Evolutionary conservation across 352 stramenopile genomes (phyloP), one percentile per base, ranked within the genome.

Genomic region (Globisporangium carolinianum): DNA sequence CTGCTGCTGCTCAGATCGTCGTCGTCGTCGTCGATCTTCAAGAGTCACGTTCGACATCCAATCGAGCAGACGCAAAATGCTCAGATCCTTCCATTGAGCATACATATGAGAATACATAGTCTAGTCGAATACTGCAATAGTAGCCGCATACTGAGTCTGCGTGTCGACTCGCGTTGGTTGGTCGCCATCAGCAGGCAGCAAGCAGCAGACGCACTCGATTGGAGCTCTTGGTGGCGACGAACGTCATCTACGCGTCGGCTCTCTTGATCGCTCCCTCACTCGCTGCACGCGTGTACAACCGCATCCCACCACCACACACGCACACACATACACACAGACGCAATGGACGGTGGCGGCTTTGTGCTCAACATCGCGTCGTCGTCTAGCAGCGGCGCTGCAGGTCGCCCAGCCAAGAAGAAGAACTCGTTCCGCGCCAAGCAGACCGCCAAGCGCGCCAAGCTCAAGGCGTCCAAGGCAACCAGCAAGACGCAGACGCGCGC

Each of bases 331-430:
- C 42, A 35, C 42, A 18, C 24, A n/a, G 10, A 41, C 12, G 43
- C 39, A 7, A 85, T 85, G 76, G 78, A 83, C 51, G 71, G 63
- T 65, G 65, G 60, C 46, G 72, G 70, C 62, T 92, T 92, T 67
- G 82, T 80, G 69, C 76, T 94, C 54, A 91, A 94, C 61, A 91
- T 94, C 59, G 72, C 79, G 57, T 68, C 80, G 35, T 85, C 77
- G 39, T 59, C 58, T 35, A 18, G 47, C 12, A 63, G 47, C 17
- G 50, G 8, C 38, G 55, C 41, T 55, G 59, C 57, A 17, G 65
- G 62, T 17, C 70, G 70, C 53, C 69, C 66, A 17, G 53, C 49
- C 41, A 89, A 87, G 71, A 90, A 86, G 64, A 86, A 89, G 63
- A 83, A 73, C 51, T 84, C 71, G 10, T 94, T 94, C 62, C 81